Percentiles rank a stretch among this genome's conserved stretches.
These are phyloP conservation scores for Trypethelium eluteriae DNA, from an alignment of 495 filamentous ascomycete species.

Conservation along the genomic window DNA sequence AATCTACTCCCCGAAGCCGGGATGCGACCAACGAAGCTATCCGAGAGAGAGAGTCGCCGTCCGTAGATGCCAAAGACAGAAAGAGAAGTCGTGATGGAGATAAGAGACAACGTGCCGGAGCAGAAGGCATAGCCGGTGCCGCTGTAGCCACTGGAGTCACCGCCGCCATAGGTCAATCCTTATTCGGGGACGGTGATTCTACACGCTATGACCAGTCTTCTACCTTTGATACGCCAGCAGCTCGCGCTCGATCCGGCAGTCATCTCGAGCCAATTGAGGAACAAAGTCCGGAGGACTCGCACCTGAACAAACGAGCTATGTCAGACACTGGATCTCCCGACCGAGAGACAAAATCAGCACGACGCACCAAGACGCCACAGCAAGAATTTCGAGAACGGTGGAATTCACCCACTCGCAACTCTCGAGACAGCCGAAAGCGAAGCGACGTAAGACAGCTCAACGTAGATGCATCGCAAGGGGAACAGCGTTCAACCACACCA, in stretches of 20 bases:
- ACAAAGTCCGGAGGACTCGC: conserved; percentile 8
- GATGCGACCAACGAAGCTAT: neutral
- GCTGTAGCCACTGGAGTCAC: neutral
- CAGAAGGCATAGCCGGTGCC: neutral
- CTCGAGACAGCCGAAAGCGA: neutral
- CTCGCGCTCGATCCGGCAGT: neutral
- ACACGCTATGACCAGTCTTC: neutral
- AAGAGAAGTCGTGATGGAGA: neutral
- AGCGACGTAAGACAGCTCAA: neutral
- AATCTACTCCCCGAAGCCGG: neutral
- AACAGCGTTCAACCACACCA: conserved; percentile 8
- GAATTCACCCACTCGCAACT: neutral
- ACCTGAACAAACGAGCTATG: neutral
- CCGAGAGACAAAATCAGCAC: conserved; percentile 19
- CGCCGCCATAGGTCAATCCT: neutral
- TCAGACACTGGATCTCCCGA: conserved; percentile 21
- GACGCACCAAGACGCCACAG: conserved; percentile 10
- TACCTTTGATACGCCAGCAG: neutral
- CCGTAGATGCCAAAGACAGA: neutral
- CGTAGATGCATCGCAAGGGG: neutral
- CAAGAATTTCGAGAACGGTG: conserved; percentile 14
- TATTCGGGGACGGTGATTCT: neutral
- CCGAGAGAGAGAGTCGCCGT: neutral
- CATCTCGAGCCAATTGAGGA: conserved; percentile 10
- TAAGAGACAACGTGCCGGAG: neutral